Base-by-base conservation (phyloP, 2,329 filamentous ascomycete genomes). In the Orbilia quercus region DNA sequence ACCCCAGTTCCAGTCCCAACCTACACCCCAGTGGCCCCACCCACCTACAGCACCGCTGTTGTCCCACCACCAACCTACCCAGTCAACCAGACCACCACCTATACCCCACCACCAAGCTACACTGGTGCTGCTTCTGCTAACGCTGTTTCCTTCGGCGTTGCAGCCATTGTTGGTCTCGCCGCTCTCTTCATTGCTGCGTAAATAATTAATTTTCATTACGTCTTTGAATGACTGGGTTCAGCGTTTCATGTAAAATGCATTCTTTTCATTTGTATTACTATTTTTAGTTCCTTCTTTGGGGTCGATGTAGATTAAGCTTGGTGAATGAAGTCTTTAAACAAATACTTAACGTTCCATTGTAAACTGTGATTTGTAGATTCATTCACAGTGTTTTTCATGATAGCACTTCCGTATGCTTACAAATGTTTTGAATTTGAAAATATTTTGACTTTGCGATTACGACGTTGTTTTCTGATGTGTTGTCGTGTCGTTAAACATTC, bases 261-360 rank as follows among this genome's bases (percentile, higher is more conserved):
- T 60, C 59, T 38, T 62, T 72, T 72, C 66, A 59, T 72, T 64
- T 72, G 67, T 72, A 72, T 72, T 72, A 72, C 67, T 72, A 72
- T 72, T 72, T 70, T 72, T 65, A 65, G 54, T 57, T 58, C 54
- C 53, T 72, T 72, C 67, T 59, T 63, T 54, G 38, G 67, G 53
- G 67, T 58, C 25, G 67, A 53, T 72, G 67, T 72, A 72, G 67
- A 72, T 72, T 72, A 64, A 72, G 67, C 64, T 72, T 72, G 62
- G 62, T 50, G 67, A 72, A 72, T 72, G 67, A 36, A 67, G 59
- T 51, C 59, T 23, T 72, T 72, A 36, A 58, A 40, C 6, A 40
- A 7, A 40, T 40, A 34, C n/a, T 40, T 5, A 14, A 40, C n/a
- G 6, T 40, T 40, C 14, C 36, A 31, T 5, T 31, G 9, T 31